Evolutionary conservation across 2,329 filamentous ascomycete species (phyloP).

Genomic region (Calonectria naviculata): DNA sequence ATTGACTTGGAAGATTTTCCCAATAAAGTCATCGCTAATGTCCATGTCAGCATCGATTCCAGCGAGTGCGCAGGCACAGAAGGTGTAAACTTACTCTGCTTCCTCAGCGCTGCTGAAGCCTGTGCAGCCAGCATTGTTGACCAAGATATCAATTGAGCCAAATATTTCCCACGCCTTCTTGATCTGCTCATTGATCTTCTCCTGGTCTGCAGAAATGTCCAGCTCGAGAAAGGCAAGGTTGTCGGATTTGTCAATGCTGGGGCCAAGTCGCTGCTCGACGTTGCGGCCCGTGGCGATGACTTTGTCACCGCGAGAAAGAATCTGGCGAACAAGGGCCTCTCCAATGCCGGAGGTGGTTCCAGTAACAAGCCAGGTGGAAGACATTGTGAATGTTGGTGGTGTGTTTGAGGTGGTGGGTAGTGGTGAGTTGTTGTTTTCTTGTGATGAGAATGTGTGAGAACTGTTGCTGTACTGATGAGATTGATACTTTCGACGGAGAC

Average conservation of each 20-base stretch:
- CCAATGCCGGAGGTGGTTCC: constrained; percentile 49
- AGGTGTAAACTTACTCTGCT: constrained; percentile 38
- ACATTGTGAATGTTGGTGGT: constrained; percentile 17
- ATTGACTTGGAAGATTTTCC: constrained; percentile 43
- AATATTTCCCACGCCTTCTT: constrained; percentile 44
- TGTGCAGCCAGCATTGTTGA: constrained; percentile 49
- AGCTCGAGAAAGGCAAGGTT: constrained; percentile 43
- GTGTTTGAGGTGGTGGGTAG: background rate
- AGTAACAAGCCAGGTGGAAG: constrained; percentile 46
- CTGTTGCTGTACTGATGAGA: background rate
- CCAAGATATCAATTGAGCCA: constrained; percentile 45
- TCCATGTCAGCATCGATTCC: background rate
- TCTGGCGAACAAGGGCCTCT: constrained; percentile 28
- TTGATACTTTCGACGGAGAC: background rate
- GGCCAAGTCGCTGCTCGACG: constrained; percentile 38
- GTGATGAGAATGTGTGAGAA: background rate
- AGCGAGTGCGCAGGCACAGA: background rate
- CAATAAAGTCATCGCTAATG: constrained; percentile 33
- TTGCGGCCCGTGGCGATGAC: constrained; percentile 47
- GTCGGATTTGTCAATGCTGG: constrained; percentile 34
- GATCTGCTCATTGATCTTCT: constrained; percentile 30
- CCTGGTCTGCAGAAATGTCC: constrained; percentile 40
- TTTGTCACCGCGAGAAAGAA: constrained; percentile 42
- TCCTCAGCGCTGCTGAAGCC: constrained; percentile 44
- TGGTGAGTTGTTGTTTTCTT: background rate